A percentile compares a stretch with the other conserved stretches of the same genome.
These are phyloP conservation scores for Phytophthora pisi DNA, from an alignment of 352 stramenopile species.

Conservation along the genomic window DNA sequence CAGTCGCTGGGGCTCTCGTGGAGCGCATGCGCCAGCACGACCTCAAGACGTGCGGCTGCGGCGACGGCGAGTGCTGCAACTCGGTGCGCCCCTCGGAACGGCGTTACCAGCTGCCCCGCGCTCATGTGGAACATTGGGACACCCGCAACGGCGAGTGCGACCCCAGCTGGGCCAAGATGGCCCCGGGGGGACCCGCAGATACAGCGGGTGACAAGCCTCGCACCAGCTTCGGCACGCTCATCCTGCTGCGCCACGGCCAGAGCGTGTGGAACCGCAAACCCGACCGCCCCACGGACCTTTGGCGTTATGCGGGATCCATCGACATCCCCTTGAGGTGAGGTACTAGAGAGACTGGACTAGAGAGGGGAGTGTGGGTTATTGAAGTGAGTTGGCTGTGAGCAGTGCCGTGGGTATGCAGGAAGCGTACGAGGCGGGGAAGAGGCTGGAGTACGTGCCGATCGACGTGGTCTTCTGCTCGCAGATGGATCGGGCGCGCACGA, in stretches of 20 bases:
- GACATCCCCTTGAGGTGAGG: constrained; percentile 74
- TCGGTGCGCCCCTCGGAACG: constrained; percentile 59
- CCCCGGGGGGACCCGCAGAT: constrained; percentile 29
- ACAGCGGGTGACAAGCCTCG: constrained; percentile 34
- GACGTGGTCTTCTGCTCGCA: constrained; percentile 88
- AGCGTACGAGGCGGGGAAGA: constrained; percentile 77
- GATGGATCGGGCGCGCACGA: constrained; percentile 82
- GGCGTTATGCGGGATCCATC: constrained; percentile 84
- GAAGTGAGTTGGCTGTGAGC: not conserved
- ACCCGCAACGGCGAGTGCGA: constrained; percentile 59
- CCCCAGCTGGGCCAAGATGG: constrained; percentile 59
- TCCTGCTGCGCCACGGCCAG: constrained; percentile 83
- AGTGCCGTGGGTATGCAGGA: constrained; percentile 86
- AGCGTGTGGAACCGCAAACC: constrained; percentile 89
- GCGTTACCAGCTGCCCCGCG: constrained; percentile 72
- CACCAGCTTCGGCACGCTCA: constrained; percentile 76
- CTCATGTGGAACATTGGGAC: constrained; percentile 78
- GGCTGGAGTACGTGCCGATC: constrained; percentile 77
- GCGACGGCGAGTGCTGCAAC: constrained; percentile 81
- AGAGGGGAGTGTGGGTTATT: not conserved
- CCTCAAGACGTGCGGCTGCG: constrained; percentile 56
- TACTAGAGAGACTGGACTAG: not conserved
- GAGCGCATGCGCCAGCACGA: constrained; percentile 39
- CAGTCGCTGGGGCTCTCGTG: constrained; percentile 31
- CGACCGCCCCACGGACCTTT: constrained; percentile 68